A percentile compares a stretch with the other conserved stretches of the same genome.
phyloP scores from a whole-genome alignment of 106 monocot species.

The Dendrobium chrysotoxum region DNA sequence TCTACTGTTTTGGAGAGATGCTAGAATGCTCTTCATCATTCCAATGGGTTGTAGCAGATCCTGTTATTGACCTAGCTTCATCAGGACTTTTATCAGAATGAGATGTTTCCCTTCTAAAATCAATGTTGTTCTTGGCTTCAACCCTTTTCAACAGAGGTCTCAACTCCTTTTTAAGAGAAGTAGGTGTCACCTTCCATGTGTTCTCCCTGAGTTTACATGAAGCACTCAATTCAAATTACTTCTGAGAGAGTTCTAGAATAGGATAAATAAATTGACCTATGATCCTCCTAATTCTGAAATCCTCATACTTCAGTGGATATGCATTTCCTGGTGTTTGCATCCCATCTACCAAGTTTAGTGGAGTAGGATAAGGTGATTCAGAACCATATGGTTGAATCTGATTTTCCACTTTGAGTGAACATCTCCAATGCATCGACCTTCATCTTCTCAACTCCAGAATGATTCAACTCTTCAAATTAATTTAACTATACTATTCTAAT shows the following conservation, averaged over 20 bases:
- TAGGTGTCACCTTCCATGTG: neutral
- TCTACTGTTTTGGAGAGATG: slow-evolving; percentile 50
- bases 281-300: slow-evolving; percentile 18
- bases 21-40: slow-evolving; percentile 39
- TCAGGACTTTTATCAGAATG: slow-evolving; percentile 33
- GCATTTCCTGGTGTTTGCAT: slow-evolving; percentile 47
- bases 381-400: slow-evolving; percentile 1
- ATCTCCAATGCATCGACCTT: neutral
- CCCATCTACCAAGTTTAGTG: slow-evolving; percentile 40
- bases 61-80: slow-evolving; percentile 66
- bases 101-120: slow-evolving; percentile 19
- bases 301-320: slow-evolving; percentile 24
- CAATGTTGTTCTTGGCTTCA: slow-evolving; percentile 4
- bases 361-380: slow-evolving; percentile 45
- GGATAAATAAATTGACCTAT: slow-evolving; percentile 30
- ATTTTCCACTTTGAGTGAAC: slow-evolving; percentile 13
- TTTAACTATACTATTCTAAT: no score
- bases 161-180: slow-evolving; percentile 12
- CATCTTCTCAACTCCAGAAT: slow-evolving; percentile 4
- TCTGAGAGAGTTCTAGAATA: slow-evolving; percentile 21
- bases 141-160: slow-evolving; percentile 31
- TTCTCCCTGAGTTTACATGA: slow-evolving; percentile 8
- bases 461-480: slow-evolving; percentile 12
- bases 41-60: slow-evolving; percentile 70
- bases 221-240: slow-evolving; percentile 10